A percentile compares a stretch with the other conserved stretches of the same genome.
phyloP scores from a whole-genome alignment of 768 basidiomycete genomes.

The Tulasnella sp. region DNA sequence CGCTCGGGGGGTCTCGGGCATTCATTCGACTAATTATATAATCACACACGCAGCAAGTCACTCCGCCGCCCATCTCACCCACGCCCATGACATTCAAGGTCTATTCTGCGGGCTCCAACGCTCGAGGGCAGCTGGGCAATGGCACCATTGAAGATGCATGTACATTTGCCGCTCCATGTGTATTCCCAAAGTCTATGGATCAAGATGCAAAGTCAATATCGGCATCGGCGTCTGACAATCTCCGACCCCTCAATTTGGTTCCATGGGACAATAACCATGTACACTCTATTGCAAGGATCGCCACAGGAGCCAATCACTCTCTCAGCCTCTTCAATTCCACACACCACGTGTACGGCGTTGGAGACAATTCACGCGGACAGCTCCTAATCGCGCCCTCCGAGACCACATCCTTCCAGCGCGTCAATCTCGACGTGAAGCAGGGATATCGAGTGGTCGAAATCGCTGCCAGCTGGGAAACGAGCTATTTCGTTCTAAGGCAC shows the following conservation, averaged over 20 bases:
- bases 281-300: conserved; percentile 53
- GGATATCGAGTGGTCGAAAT: conserved; percentile 55
- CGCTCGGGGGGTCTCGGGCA: too few relatives aligned
- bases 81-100: conserved; percentile 1
- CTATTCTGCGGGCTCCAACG: conserved; percentile 53
- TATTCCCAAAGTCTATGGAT: conserved; percentile 32
- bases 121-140: conserved; percentile 57
- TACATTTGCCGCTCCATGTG: conserved; percentile 43
- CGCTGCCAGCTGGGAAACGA: conserved; percentile 82
- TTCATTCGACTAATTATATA: not conserved
- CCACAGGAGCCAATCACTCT: conserved; percentile 80
- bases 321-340: conserved; percentile 56
- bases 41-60: not conserved
- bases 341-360: conserved; percentile 67
- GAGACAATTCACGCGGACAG: conserved; percentile 72
- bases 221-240: not conserved
- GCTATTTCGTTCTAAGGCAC: conserved; percentile 65
- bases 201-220: not conserved
- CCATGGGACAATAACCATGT: not conserved
- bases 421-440: conserved; percentile 13
- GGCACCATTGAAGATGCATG: conserved; percentile 53
- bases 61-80: too few relatives aligned
- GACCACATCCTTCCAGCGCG: conserved; percentile 41
- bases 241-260: conserved; percentile 3
- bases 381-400: conserved; percentile 49